Base-by-base conservation (phyloP, 2,329 filamentous ascomycete genomes). In the Sclerotinia minor region DNA sequence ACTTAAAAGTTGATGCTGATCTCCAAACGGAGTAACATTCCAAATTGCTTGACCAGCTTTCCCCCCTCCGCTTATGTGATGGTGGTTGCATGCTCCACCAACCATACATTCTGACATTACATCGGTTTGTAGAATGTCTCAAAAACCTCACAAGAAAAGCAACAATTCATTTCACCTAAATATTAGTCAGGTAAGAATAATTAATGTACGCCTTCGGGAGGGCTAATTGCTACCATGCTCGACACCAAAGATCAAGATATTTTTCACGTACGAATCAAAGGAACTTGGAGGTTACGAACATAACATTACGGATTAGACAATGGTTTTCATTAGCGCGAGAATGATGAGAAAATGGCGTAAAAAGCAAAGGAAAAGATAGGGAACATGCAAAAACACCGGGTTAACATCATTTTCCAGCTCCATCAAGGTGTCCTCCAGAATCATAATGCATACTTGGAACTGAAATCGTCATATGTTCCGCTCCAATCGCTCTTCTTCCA, bases 81-180 rank as follows among this genome's bases (percentile, higher is more conserved):
- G 58, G 49, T 49, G 44, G 59, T 50, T 61, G 59, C n/a, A 50
- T 49, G 29, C 49, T 61, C 44, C 58, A 61, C 58, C 44, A 35
- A 41, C 58, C 29, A 50, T 60, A 49, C 58, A 35, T 24, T 38
- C 44, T 49, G 29, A 38, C 44, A 61, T 61, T 61, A 61, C 44
- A 61, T 61, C n/a, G 45, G 45, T 61, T n/a, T 61, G 24, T 45
- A 53, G 54, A 61, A 67, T 67, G 64, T 67, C 64, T 67, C 49
- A 67, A 67, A 63, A 47, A 35, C 49, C 29, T 47, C 26, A 59
- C 63, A 38, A 57, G 44, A 59, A 66, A 66, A 59, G 53, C 41
- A 52, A 50, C 38, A 49, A 35, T 17, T 57, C 63, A 65, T 65
- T 49, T 49, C n/a, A 49, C 17, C 29, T 8, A 29, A 66, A 35